Conservation (phyloP, 1,284 basidiomycete species). For the Gomphus sp. region DNA sequence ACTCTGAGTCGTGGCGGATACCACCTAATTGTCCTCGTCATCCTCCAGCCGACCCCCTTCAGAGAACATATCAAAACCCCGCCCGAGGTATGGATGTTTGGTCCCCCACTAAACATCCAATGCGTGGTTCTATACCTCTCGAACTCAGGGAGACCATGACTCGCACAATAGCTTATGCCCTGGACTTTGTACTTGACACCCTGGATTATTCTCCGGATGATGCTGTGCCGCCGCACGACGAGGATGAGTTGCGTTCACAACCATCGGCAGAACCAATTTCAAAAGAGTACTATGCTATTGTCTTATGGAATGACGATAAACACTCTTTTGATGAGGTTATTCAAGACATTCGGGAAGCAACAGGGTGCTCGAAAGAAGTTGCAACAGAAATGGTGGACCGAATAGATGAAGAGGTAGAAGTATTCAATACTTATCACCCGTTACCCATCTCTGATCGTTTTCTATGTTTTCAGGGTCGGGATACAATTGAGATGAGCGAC, state of each 20-base stretch:
- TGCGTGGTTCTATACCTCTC: constrained; percentile 44
- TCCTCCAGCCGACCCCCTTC: constrained; percentile 25
- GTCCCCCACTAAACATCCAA: constrained; percentile 48
- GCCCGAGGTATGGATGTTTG: constrained; percentile 40
- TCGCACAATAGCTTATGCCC: constrained; percentile 64
- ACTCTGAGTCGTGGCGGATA: constrained; percentile 74
- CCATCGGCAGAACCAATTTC: constrained; percentile 65
- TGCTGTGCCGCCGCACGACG: constrained; percentile 55
- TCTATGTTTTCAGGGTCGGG: constrained; percentile 49
- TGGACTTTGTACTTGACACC: constrained; percentile 82
- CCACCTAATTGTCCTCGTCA: constrained; percentile 68
- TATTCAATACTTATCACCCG: constrained; percentile 14
- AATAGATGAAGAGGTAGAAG: constrained; percentile 53
- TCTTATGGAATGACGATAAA: constrained; percentile 97
- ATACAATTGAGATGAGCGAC: constrained; percentile 72
- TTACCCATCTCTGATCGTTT: neutral
- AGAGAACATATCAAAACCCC: constrained; percentile 14
- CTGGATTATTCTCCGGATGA: constrained; percentile 83
- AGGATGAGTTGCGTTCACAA: constrained; percentile 63
- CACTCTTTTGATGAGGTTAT: constrained; percentile 91
- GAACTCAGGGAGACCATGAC: constrained; percentile 67
- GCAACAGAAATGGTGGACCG: constrained; percentile 56
- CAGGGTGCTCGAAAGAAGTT: constrained; percentile 50
- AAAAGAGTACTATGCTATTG: constrained; percentile 75
- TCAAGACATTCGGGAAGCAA: constrained; percentile 66